Evolutionary conservation across 108 stramenopile species (phyloP).

Genomic region (Cyclotella atomus): DNA sequence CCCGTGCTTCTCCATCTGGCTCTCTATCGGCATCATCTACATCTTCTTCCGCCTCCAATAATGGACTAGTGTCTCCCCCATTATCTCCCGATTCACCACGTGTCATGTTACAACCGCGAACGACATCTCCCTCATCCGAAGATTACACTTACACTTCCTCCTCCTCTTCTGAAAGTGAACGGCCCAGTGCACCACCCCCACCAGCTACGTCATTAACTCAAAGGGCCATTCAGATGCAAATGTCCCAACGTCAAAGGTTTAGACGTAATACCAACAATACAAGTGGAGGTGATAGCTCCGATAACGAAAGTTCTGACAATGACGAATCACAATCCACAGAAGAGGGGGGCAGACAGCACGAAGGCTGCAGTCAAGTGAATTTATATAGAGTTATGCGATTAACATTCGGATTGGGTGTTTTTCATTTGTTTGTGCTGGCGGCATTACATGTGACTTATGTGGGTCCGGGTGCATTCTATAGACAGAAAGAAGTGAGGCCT

Average conservation of each 20-base stretch:
- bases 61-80: background rate
- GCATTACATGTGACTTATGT: constrained; percentile 55
- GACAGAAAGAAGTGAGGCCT: background rate
- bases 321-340: background rate
- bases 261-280: no score
- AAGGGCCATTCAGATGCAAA: background rate
- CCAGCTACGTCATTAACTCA: background rate
- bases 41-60: no score
- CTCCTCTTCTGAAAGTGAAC: background rate
- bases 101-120: no score
- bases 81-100: background rate
- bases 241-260: background rate
- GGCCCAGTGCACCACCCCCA: background rate
- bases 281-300: no score
- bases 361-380: constrained; percentile 51
- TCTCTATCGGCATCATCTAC: no score
- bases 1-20: no score
- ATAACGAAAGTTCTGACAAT: background rate
- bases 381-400: constrained; percentile 37
- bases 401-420: constrained; percentile 24
- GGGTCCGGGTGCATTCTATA: constrained; percentile 43
- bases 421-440: constrained; percentile 38
- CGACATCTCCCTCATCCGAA: no score
- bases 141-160: background rate
- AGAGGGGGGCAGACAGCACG: background rate